These are phyloP conservation scores for Monascus ruber DNA, from an alignment of 2,329 filamentous ascomycete species.

Conservation along the genomic window DNA sequence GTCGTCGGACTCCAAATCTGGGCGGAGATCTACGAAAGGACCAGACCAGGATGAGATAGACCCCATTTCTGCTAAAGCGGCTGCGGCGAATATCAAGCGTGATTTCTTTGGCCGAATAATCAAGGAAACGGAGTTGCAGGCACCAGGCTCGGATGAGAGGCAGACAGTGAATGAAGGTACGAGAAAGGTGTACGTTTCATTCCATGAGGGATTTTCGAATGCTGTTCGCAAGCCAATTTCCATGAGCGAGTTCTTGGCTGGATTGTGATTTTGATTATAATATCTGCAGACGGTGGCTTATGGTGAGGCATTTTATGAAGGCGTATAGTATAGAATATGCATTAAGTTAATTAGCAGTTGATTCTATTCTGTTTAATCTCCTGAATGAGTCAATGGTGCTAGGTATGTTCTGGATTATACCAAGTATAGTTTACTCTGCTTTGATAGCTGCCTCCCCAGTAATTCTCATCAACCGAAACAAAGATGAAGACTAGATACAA, in stretches of 20 bases:
- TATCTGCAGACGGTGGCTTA: no score
- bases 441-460: no score
- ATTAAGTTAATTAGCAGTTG: no score
- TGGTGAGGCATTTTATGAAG: conserved; percentile 1
- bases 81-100: conserved; percentile 44
- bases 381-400: no score
- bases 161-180: conserved; percentile 21
- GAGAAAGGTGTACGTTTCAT: conserved; percentile 72
- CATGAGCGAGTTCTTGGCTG: conserved; percentile 60
- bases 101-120: conserved; percentile 81
- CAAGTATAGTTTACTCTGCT: no score
- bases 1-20: no score
- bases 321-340: not conserved
- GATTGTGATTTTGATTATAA: conserved; percentile 14
- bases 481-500: no score
- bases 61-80: conserved; percentile 15
- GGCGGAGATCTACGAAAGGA: no score
- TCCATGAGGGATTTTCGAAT: conserved; percentile 83
- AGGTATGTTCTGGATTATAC: no score
- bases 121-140: conserved; percentile 30
- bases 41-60: conserved; percentile 7
- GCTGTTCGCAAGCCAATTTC: conserved; percentile 82
- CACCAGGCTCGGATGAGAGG: conserved; percentile 23
- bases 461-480: no score
- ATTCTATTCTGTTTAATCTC: no score